phyloP scores from a whole-genome alignment of 768 basidiomycete species.

The Myochromella boudieri region DNA sequence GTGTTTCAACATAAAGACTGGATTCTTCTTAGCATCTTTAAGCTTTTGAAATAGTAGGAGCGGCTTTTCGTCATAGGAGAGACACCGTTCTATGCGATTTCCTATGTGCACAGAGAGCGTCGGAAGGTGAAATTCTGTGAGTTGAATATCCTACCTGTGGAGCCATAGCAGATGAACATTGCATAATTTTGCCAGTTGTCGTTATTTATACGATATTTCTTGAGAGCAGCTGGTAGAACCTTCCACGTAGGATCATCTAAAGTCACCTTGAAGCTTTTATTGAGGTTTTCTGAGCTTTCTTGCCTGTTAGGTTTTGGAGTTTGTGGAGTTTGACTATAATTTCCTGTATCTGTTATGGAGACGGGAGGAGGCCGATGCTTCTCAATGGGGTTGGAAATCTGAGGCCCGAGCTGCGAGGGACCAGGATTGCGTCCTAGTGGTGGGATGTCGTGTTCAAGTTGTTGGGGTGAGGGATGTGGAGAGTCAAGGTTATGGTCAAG shows the following conservation, averaged over 20 bases:
- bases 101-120: conserved; percentile 34
- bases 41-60: conserved; percentile 95
- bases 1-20: conserved; percentile 98
- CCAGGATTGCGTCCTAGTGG: conserved; percentile 36
- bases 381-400: conserved; percentile 20
- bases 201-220: conserved; percentile 98
- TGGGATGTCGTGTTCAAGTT: conserved; percentile 67
- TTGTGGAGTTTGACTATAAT: conserved; percentile 25
- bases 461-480: conserved; percentile 77
- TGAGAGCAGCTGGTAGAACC: conserved; percentile 94
- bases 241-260: conserved; percentile 99
- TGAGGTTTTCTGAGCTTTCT: conserved; percentile 75
- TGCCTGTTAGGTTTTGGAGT: conserved; percentile 51
- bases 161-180: conserved; percentile 98
- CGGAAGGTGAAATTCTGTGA: neutral
- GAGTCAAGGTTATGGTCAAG: conserved; percentile 60
- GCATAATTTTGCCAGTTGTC: conserved; percentile 99
- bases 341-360: conserved; percentile 29
- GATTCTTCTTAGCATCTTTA: conserved; percentile 96
- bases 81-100: conserved; percentile 85
- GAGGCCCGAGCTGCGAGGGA: conserved; percentile 21
- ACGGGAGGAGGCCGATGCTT: conserved; percentile 32
- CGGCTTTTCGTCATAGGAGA: conserved; percentile 98
- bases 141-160: conserved; percentile 59
- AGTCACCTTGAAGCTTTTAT: conserved; percentile 92